Evolutionary conservation across 495 filamentous ascomycete genomes (phyloP), one percentile per base, ranked within the genome.

Genomic region (Melanomma pulvis-pyrius): DNA sequence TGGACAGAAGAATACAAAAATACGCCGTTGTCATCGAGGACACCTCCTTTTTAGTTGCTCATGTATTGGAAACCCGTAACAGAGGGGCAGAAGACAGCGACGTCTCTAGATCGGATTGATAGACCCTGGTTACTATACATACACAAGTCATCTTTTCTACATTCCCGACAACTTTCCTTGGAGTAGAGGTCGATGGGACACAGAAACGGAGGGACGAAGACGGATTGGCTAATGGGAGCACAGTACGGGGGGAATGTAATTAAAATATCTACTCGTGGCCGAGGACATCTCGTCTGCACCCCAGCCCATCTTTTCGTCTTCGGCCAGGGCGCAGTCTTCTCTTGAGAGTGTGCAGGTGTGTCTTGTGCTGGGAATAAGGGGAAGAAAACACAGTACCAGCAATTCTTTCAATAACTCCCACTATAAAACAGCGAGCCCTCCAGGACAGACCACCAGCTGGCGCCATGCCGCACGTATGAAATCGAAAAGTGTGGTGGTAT

Each of bases 401-500:
- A 44, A n/a, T n/a, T 7, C 39, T 44, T 44, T 44, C 39, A 17
- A 44, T 19, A 54, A 54, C 51, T 24, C 51, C 51, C 17, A 29
- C 24, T 29, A 30, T 7, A 19, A 28, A 54, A 34, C 13, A 17
- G 22, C 15, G 25, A 54, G 22, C 25, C 29, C 8, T 9, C 17
- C 11, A 30, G 9, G 13, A 54, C 17, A 26, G 13, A 32, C 51
- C 39, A 44, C 39, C 39, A 34, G 19, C 32, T 32, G 55, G 24
- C 51, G 51, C 61, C 63, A 17, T 34, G 52, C 11, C 49, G 29
- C 30, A 39, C 34, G 24, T 60, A 66, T 19, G 60, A 54, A 34
- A 60, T 52, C 34, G 52, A 26, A 19, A 60, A 60, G n/a, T 30
- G 52, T 29, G 56, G 55, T 66, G 63, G 63, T 66, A 66, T 66